Evolutionary conservation across 768 basidiomycete genomes (phyloP).

Genomic region (Sistotremastrum niveocremeum): DNA sequence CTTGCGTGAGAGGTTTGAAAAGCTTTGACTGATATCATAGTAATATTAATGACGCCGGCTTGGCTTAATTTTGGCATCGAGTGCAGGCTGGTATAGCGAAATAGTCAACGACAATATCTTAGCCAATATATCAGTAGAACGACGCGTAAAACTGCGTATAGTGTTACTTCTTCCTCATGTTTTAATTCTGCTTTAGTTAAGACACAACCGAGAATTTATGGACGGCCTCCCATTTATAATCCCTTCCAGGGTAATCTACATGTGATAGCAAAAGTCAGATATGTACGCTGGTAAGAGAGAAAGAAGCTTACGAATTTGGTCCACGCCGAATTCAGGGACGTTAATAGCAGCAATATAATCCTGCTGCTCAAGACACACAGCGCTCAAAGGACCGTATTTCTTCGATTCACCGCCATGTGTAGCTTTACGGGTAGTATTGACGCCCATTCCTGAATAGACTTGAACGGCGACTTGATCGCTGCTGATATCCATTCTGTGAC

Average conservation of each 20-base stretch:
- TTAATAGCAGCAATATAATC: slow-evolving; percentile 43
- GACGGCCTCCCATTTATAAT: slow-evolving; percentile 1
- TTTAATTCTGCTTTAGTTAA: too few relatives aligned
- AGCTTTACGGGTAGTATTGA: slow-evolving; percentile 32
- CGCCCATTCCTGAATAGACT: slow-evolving; percentile 33
- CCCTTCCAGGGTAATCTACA: background rate
- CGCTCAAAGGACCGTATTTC: slow-evolving; percentile 28
- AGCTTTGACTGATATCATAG: too few relatives aligned
- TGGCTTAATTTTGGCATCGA: too few relatives aligned
- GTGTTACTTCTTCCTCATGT: too few relatives aligned
- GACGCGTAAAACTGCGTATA: too few relatives aligned
- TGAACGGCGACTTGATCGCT: slow-evolving; percentile 40
- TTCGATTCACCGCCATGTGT: slow-evolving; percentile 33
- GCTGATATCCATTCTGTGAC: slow-evolving; percentile 34
- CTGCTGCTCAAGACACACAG: slow-evolving; percentile 40
- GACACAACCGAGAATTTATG: background rate
- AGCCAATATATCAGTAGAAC: too few relatives aligned
- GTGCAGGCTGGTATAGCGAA: too few relatives aligned
- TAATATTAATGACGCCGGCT: too few relatives aligned
- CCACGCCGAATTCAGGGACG: slow-evolving; percentile 37
- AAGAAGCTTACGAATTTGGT: slow-evolving; percentile 35
- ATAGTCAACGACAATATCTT: too few relatives aligned
- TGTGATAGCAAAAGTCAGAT: too few relatives aligned
- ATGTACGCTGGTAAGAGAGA: background rate
- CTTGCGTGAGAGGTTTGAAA: too few relatives aligned